phyloP scores from a whole-genome alignment of 2,329 filamentous ascomycete genomes.

The Bisporella sp. region DNA sequence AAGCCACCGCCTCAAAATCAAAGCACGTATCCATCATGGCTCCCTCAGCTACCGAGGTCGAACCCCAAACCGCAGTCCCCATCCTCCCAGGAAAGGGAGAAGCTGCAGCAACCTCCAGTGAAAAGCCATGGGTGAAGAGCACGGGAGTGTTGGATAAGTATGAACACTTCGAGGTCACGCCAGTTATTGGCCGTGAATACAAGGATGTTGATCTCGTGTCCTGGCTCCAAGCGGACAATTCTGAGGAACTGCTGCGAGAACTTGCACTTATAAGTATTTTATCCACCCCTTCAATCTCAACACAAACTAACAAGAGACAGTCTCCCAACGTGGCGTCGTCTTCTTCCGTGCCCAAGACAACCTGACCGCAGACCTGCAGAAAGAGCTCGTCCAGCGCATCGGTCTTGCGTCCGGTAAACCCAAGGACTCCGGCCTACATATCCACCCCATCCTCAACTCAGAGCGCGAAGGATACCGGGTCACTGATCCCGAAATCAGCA shows the following conservation, averaged over 20 bases:
- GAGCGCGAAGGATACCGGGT: conserved; percentile 36
- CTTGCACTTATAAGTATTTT: conserved; percentile 37
- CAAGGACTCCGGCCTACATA: conserved; percentile 47
- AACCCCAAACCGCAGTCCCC: conserved; percentile 1
- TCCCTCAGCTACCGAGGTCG: conserved; percentile 15
- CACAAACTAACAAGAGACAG: conserved; percentile 28
- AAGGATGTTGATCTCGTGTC: conserved; percentile 34
- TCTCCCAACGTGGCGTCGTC: conserved; percentile 62
- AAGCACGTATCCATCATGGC: conserved; percentile 7
- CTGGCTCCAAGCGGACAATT: conserved; percentile 38
- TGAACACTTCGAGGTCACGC: conserved; percentile 33
- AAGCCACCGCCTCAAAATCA: background rate
- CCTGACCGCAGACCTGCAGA: conserved; percentile 56
- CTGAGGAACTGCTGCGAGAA: conserved; percentile 41
- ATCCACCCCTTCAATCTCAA: conserved; percentile 5
- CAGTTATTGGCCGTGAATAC: conserved; percentile 41
- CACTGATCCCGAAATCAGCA: conserved; percentile 55
- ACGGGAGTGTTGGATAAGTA: conserved; percentile 22
- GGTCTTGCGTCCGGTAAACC: conserved; percentile 52
- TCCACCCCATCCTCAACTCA: conserved; percentile 52
- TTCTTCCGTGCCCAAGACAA: conserved; percentile 61
- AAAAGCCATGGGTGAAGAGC: conserved; percentile 20
- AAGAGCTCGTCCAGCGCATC: conserved; percentile 53
- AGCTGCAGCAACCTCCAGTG: background rate
- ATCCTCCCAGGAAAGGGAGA: conserved; percentile 2